These are phyloP conservation scores for Phytophthora palmivora DNA, from an alignment of 352 stramenopile genomes.

Conservation along the genomic window DNA sequence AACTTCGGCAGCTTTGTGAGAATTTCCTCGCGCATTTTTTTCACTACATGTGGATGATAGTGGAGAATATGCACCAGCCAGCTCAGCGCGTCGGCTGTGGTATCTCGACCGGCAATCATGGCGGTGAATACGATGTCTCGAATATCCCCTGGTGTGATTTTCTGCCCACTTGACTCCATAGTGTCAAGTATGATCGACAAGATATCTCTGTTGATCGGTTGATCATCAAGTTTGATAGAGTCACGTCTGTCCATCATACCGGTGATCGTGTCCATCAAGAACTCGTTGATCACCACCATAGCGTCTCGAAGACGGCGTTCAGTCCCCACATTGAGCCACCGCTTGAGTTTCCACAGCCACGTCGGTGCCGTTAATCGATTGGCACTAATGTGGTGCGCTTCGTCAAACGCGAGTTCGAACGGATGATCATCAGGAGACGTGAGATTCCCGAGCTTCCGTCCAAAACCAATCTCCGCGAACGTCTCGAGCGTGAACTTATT, in stretches of 20 bases:
- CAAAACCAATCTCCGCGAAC: slow-evolving; percentile 66
- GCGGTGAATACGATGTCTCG: slow-evolving; percentile 65
- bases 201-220: slow-evolving; percentile 24
- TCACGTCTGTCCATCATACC: slow-evolving; percentile 21
- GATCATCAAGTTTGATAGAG: background rate
- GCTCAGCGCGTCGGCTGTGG: slow-evolving; percentile 47
- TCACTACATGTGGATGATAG: slow-evolving; percentile 41
- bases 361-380: slow-evolving; percentile 15
- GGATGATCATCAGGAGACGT: slow-evolving; percentile 27
- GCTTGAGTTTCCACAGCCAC: slow-evolving; percentile 37
- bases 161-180: slow-evolving; percentile 26
- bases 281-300: slow-evolving; percentile 30
- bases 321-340: slow-evolving; percentile 25
- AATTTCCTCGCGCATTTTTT: slow-evolving; percentile 39
- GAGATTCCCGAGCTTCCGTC: slow-evolving; percentile 40
- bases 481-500: slow-evolving; percentile 50
- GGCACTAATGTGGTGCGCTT: slow-evolving; percentile 29
- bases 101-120: slow-evolving; percentile 69
- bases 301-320: slow-evolving; percentile 12
- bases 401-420: slow-evolving; percentile 36
- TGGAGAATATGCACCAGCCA: slow-evolving; percentile 60
- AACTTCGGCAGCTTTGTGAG: slow-evolving; percentile 25
- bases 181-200: slow-evolving; percentile 32
- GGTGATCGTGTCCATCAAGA: slow-evolving; percentile 35
- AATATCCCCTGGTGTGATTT: slow-evolving; percentile 35